Conservation (phyloP, 768 basidiomycete species). For the Lentinus brumalis region DNA sequence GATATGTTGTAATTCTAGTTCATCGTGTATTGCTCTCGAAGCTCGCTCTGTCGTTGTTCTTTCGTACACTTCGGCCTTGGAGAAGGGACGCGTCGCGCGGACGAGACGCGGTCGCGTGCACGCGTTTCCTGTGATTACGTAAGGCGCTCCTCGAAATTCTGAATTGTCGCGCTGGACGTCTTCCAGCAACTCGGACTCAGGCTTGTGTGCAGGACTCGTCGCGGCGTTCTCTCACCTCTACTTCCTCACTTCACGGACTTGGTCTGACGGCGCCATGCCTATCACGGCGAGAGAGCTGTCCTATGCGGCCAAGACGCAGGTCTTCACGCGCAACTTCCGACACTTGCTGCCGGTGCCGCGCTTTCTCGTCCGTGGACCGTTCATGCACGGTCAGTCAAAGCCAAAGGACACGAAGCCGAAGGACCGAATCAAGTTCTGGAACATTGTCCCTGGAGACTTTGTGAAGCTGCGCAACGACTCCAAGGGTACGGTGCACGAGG, state of each 20-base stretch:
- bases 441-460: slow-evolving; percentile 82
- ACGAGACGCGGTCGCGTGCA: slow-evolving; percentile 18
- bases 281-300: slow-evolving; percentile 14
- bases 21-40: slow-evolving; percentile 15
- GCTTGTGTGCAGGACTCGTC: not conserved
- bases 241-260: not conserved
- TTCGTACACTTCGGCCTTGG: no score
- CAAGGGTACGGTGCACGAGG: slow-evolving; percentile 62
- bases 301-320: slow-evolving; percentile 30
- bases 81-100: slow-evolving; percentile 2
- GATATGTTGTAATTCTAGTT: slow-evolving; percentile 18
- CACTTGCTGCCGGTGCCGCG: slow-evolving; percentile 67
- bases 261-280: slow-evolving; percentile 3
- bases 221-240: not conserved
- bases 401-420: slow-evolving; percentile 60
- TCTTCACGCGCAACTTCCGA: slow-evolving; percentile 64
- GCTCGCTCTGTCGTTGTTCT: slow-evolving; percentile 10
- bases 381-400: slow-evolving; percentile 35
- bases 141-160: slow-evolving; percentile 15
- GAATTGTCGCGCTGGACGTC: slow-evolving; percentile 18
- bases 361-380: slow-evolving; percentile 37
- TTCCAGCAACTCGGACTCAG: not conserved
- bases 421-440: slow-evolving; percentile 85
- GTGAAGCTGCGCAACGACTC: slow-evolving; percentile 71
- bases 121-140: slow-evolving; percentile 7